A percentile compares a stretch with the other conserved stretches of the same genome.
These are phyloP conservation scores for Echinochloa phyllopogon DNA, from an alignment of 176 grass and related monocot species.

Conservation along the genomic window DNA sequence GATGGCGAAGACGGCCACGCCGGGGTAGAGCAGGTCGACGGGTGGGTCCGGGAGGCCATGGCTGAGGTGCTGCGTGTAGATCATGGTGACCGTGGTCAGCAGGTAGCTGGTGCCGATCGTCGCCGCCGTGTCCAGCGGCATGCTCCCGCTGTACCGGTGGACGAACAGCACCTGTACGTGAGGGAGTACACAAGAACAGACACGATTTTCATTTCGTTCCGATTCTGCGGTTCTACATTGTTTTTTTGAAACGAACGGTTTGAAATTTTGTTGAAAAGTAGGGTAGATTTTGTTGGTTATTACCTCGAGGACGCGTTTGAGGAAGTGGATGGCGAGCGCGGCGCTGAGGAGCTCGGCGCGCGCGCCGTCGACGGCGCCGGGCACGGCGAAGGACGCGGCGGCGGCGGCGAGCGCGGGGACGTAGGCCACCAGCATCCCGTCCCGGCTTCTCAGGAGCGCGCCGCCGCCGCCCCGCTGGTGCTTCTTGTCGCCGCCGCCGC, in stretches of 20 bases:
- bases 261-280: neutral
- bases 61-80: conserved; percentile 65
- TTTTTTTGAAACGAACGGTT: no score
- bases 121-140: conserved; percentile 44
- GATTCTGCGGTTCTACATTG: no score
- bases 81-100: conserved; percentile 39
- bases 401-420: conserved; percentile 58
- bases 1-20: conserved; percentile 43
- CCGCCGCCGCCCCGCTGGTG: neutral
- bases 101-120: conserved; percentile 63
- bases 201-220: neutral
- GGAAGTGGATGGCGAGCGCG: conserved; percentile 64
- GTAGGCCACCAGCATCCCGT: conserved; percentile 75
- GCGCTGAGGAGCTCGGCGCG: conserved; percentile 47
- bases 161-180: conserved; percentile 71
- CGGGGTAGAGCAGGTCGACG: conserved; percentile 53
- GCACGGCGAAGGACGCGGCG: conserved; percentile 49
- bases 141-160: conserved; percentile 61
- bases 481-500: neutral
- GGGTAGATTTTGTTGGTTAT: neutral
- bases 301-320: conserved; percentile 86
- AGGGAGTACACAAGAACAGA: neutral
- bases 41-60: conserved; percentile 43
- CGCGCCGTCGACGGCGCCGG: conserved; percentile 36
- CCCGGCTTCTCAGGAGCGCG: conserved; percentile 37